Base-by-base conservation (phyloP, 108 stramenopile genomes). In the Cylindrotheca fusiformis region DNA sequence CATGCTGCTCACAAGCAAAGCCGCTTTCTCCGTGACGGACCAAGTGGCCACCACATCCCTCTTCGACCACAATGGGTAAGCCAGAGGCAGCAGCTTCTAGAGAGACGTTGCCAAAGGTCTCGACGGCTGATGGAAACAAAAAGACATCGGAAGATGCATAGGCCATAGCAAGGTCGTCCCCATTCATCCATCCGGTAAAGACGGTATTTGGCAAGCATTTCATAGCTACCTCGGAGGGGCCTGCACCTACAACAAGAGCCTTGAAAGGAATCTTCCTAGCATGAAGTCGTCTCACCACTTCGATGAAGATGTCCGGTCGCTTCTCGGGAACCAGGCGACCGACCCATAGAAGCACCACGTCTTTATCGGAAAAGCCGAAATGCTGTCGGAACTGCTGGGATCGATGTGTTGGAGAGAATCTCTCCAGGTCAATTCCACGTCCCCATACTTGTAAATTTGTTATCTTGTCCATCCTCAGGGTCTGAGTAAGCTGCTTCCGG, bases 91-190 rank as follows among this genome's bases (percentile, higher is more conserved):
- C 84, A 0, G 93, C 86, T 67, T 94, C 93, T 48, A 94, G 60
- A 45, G 86, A 86, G 30, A 94, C 93, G 32, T 86, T 86, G 3
- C 93, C 90, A 46, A 94, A 90, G 1, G 93, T 91, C 63, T 94
- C 93, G 6, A 84, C 80, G 17, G 82, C 77, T 4, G 83, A 86
- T 6, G 93, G 86, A 63, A 91, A 87, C 10, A 90, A 61, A 71
- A 94, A 92, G 21, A 94, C 65, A 57, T 94, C 93, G 18, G 80
- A 84, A 0, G 82, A 82, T 8, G 90, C 86, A 50, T 86, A 84
- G 26, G 83, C 85, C 25, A 61, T 56, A 27, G 76, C 55, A 36
- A 91, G 75, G 21, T 86, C 80, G 32, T 78, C 74, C 5, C 72
- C 84, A 31, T 53, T 69, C 64, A 83, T 64, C 86, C 85, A 87